Conservation (phyloP, 148 eudicot genomes). For the Chenopodium album region DNA sequence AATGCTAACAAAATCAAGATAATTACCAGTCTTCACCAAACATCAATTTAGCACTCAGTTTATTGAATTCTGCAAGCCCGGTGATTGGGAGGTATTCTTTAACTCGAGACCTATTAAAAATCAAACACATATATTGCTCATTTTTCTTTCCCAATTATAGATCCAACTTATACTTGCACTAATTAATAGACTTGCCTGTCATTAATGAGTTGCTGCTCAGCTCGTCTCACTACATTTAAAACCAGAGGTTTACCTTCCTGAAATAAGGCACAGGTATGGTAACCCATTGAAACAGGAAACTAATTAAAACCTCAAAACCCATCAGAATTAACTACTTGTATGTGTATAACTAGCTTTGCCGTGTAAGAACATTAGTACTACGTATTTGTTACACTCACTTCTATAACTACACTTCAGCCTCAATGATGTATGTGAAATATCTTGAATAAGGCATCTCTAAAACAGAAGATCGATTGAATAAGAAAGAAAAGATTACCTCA, state of each 20-base stretch:
- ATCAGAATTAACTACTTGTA: neutral
- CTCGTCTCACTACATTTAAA: constrained; percentile 84
- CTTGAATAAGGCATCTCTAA: neutral
- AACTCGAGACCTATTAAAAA: constrained; percentile 58
- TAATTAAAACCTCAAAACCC: neutral
- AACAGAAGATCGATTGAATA: neutral
- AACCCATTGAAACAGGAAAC: neutral
- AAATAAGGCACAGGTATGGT: neutral
- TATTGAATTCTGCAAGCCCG: constrained; percentile 90
- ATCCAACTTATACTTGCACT: neutral
- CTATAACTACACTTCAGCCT: neutral
- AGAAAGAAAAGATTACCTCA: constrained; percentile 50
- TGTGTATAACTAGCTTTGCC: neutral
- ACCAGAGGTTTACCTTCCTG: constrained; percentile 99
- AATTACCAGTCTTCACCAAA: constrained; percentile 86
- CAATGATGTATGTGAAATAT: neutral
- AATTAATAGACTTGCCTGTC: constrained; percentile 48
- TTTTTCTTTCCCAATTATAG: neutral
- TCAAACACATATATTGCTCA: constrained; percentile 13
- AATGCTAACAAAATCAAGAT: neutral
- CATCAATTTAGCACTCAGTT: constrained; percentile 92
- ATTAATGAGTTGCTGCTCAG: constrained; percentile 76
- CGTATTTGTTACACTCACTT: neutral
- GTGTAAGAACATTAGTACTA: neutral
- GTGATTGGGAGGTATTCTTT: constrained; percentile 97